Base-by-base conservation (phyloP, 345 rosid genomes). In the Nephelium lappaceum region DNA sequence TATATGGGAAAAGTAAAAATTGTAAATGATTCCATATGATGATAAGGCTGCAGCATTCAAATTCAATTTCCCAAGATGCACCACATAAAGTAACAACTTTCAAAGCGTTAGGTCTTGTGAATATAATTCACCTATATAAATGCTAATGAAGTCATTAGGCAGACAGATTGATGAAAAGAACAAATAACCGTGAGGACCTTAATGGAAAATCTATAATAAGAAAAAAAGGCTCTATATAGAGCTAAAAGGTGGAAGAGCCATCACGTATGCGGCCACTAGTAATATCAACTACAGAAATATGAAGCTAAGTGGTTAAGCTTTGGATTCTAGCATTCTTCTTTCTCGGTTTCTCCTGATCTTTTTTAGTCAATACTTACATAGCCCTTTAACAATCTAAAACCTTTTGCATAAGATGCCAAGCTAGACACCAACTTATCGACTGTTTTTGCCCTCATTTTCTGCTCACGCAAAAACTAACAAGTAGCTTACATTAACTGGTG, bases 1-100 rank as follows among this genome's bases (percentile, higher is more conserved):
- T 39, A 78, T 55, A 49, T 45, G 51, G 55, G 38, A 73, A 83
- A 47, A 72, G 70, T n/a, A 60, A 53, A 53, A 15, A 21, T n/a
- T 53, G 36, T 51, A 81, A 73, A 51, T 62, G 21, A 72, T 58
- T 23, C 31, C 31, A 15, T 62, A 31, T 38, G 39, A 24, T 4
- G 31, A n/a, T 43, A 11, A 24, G 60, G 31, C 18, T 23, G 14
- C 51, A 31, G 14, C 73, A 69, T 11, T 51, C 14, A 74, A 73
- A 73, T 15, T 47, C 36, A 18, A 16, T 21, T 6, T 63, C 45
- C n/a, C 5, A 61, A 65, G 25, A 65, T 23, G 21, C 8, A 7
- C 38, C 6, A 23, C 66, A 24, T 24, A 16, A 24, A 11, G 14
- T 39, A 73, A 73, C 12, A 43, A 7, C 45, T 31, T 74, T 65